Base-by-base conservation (phyloP, 805 yeast species). In the Cyberlindnera americana region DNA sequence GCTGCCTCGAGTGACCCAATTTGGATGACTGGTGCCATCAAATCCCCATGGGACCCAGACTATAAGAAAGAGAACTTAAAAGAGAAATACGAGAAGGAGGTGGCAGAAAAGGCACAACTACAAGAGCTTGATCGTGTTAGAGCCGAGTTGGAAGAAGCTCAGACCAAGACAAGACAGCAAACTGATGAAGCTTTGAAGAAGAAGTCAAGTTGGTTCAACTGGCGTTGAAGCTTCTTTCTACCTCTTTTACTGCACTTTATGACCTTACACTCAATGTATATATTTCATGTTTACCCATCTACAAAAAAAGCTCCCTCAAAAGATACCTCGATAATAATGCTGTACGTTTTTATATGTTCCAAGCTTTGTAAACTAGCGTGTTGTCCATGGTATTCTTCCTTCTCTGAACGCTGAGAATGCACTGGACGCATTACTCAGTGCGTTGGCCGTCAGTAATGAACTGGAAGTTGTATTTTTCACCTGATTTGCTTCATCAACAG, bases 1-100 rank as follows among this genome's bases (percentile, higher is more conserved):
- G 62, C 87, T 3, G 69, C 73, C 1, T 79, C 88, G 13, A 70
- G 79, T 49, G 88, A 83, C 40, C 95, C 95, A 0, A 77, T 84
- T 35, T 85, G 95, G 95, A 81, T 75, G 57, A 78, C 95, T 0
- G 95, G 90, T 0, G 67, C 78, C 1, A 72, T 85, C 27, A 64
- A 67, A 31, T 73, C 82, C 1, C 93, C 95, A 0, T 83, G 84
- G 74, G 91, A 74, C 28, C 52, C 46, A 16, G 55, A 57, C 14
- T 48, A 49, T n/a, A 56, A 56, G 36, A 52, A 45, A 29, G 49
- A 52, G 23, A 55, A 71, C 41, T 71, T 74, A 33, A 67, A 69
- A 38, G 74, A 73, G 46, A 57, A 61, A 32, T 72, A 72, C 45
- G 77, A 75, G 52, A 66, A 64, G 54, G 70, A 67, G 44, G 59